These are phyloP conservation scores for Castanea sativa DNA, from an alignment of 306 rosid genomes.

Conservation along the genomic window DNA sequence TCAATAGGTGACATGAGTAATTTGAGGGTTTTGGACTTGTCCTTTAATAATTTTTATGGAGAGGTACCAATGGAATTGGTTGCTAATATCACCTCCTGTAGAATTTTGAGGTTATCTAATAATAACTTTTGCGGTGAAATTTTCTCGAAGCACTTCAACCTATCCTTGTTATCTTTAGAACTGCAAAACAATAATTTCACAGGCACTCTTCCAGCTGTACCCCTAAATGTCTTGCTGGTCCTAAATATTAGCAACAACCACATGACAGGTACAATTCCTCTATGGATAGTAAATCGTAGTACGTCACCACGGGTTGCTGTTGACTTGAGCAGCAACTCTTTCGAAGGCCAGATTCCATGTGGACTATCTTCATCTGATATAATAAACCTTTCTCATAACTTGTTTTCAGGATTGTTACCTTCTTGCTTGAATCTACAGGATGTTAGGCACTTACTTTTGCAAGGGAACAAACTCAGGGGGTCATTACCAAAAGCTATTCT, in stretches of 20 bases:
- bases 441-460: background rate
- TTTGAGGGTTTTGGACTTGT: background rate
- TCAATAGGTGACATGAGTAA: background rate
- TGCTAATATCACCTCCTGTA: background rate
- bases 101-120: background rate
- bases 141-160: background rate
- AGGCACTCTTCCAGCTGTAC: background rate
- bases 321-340: background rate
- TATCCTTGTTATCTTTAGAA: accelerated
- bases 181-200: conserved; percentile 9
- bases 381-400: conserved; percentile 24
- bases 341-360: conserved; percentile 22
- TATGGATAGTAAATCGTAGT: background rate
- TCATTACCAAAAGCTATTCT: background rate
- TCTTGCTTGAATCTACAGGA: background rate
- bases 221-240: accelerated
- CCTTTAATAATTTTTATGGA: background rate
- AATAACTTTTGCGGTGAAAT: background rate
- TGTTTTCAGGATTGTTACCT: background rate
- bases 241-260: conserved; percentile 5
- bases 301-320: accelerated
- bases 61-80: background rate
- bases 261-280: conserved; percentile 20
- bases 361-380: accelerated
- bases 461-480: conserved; percentile 13